Percentiles rank a stretch among this genome's conserved stretches.
Evolutionary conservation across 768 basidiomycete genomes (phyloP).

Genomic region (Trametopsis cervina): DNA sequence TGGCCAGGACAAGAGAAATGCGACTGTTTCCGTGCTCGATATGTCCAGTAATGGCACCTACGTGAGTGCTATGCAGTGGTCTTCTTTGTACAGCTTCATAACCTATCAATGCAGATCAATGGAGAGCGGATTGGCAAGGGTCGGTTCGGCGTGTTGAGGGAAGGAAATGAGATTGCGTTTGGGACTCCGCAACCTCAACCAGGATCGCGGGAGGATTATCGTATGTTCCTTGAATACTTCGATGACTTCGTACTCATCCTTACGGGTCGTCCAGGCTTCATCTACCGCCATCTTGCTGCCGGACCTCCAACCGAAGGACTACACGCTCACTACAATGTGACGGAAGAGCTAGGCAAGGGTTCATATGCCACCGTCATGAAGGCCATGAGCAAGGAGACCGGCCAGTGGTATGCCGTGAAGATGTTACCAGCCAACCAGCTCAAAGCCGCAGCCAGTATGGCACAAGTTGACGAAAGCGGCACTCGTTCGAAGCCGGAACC

Average conservation of each 20-base stretch:
- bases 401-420: slow-evolving; percentile 81
- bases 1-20: slow-evolving; percentile 33
- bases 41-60: slow-evolving; percentile 70
- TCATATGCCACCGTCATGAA: slow-evolving; percentile 89
- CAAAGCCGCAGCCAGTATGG: slow-evolving; percentile 12
- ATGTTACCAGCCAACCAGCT: slow-evolving; percentile 58
- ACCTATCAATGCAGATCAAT: slow-evolving; percentile 49
- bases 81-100: no score
- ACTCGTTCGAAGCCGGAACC: slow-evolving; percentile 52
- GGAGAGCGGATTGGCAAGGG: slow-evolving; percentile 55
- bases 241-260: neutral
- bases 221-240: slow-evolving; percentile 34
- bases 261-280: slow-evolving; percentile 42
- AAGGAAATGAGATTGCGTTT: slow-evolving; percentile 86
- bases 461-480: neutral
- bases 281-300: slow-evolving; percentile 59
- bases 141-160: slow-evolving; percentile 48
- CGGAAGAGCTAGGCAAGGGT: slow-evolving; percentile 76
- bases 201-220: slow-evolving; percentile 60
- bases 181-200: slow-evolving; percentile 49
- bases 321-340: slow-evolving; percentile 60
- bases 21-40: slow-evolving; percentile 46
- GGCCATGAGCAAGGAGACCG: slow-evolving; percentile 65
- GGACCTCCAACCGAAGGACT: slow-evolving; percentile 45
- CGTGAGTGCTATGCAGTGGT: slow-evolving; percentile 34